Evolutionary conservation across 2,329 filamentous ascomycete species (phyloP).

Genomic region (Curvularia lunata): DNA sequence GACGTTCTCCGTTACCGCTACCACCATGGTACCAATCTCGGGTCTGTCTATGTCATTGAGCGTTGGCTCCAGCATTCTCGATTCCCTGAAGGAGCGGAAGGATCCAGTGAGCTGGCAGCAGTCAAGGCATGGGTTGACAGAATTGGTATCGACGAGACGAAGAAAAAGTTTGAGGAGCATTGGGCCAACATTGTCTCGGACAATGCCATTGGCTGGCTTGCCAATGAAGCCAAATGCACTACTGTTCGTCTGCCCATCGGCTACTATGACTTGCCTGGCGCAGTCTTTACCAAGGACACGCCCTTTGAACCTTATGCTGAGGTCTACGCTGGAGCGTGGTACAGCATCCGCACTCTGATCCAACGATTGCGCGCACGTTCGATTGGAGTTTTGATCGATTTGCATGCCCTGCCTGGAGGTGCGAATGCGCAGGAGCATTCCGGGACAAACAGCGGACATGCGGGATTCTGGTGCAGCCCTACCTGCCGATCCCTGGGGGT

Average conservation of each 20-base stretch:
- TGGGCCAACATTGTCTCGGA: conserved; percentile 61
- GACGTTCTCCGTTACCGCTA: conserved; percentile 63
- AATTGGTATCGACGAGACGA: conserved; percentile 57
- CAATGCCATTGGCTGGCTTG: conserved; percentile 61
- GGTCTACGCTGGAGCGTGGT: conserved; percentile 63
- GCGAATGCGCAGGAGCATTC: conserved; percentile 63
- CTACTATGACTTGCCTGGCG: conserved; percentile 62
- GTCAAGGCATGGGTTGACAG: conserved; percentile 56
- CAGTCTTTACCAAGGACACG: conserved; percentile 58
- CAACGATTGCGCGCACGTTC: conserved; percentile 54
- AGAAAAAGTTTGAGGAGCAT: conserved; percentile 60
- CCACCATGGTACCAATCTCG: conserved; percentile 66
- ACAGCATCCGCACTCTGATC: conserved; percentile 56
- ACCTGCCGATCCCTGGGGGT: conserved; percentile 55
- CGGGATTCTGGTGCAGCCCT: conserved; percentile 58
- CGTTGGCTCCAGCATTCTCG: conserved; percentile 62
- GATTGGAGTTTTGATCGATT: conserved; percentile 64
- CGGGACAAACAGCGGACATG: conserved; percentile 59
- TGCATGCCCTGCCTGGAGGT: conserved; percentile 65
- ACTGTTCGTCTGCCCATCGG: conserved; percentile 66
- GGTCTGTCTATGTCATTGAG: conserved; percentile 66
- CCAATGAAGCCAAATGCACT: conserved; percentile 60
- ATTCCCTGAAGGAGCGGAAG: conserved; percentile 53
- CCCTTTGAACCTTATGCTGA: conserved; percentile 57
- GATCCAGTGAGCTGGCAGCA: conserved; percentile 60